A percentile compares a stretch with the other conserved stretches of the same genome.
phyloP scores from a whole-genome alignment of 2,329 filamentous ascomycete genomes.

The Drechslerella dactyloides region DNA sequence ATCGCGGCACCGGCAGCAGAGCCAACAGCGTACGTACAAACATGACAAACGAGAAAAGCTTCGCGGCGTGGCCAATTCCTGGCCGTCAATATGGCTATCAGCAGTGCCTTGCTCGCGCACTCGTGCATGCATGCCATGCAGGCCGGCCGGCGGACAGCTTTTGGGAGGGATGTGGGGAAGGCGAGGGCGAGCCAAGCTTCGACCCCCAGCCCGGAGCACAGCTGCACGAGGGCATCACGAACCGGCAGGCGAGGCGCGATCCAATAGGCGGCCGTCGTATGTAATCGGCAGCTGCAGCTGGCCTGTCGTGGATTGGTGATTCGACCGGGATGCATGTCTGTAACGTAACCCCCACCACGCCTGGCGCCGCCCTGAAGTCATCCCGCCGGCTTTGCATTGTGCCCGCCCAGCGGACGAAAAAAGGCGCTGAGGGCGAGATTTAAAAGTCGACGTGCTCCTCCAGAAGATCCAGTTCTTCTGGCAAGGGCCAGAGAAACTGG shows the following conservation, averaged over 20 bases:
- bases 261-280: slow-evolving; percentile 36
- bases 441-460: slow-evolving; percentile 49
- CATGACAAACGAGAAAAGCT: slow-evolving; percentile 33
- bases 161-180: slow-evolving; percentile 27
- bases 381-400: slow-evolving; percentile 12
- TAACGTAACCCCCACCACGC: slow-evolving; percentile 49
- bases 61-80: slow-evolving; percentile 11
- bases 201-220: too few relatives aligned
- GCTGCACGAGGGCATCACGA: not conserved
- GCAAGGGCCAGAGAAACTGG: slow-evolving; percentile 19
- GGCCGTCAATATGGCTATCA: slow-evolving; percentile 31
- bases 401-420: not conserved
- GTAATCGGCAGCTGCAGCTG: slow-evolving; percentile 45
- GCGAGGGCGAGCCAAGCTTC: too few relatives aligned
- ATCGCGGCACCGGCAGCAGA: slow-evolving; percentile 23
- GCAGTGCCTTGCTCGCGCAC: too few relatives aligned
- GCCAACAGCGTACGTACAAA: slow-evolving; percentile 42
- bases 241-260: slow-evolving; percentile 30
- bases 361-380: slow-evolving; percentile 48
- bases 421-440: slow-evolving; percentile 10
- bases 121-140: too few relatives aligned
- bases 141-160: too few relatives aligned
- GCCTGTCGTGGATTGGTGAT: slow-evolving; percentile 16
- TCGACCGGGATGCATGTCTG: slow-evolving; percentile 22
- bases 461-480: slow-evolving; percentile 7